phyloP scores from a whole-genome alignment of 129 eudicot genomes.

The Solidago caesia region DNA sequence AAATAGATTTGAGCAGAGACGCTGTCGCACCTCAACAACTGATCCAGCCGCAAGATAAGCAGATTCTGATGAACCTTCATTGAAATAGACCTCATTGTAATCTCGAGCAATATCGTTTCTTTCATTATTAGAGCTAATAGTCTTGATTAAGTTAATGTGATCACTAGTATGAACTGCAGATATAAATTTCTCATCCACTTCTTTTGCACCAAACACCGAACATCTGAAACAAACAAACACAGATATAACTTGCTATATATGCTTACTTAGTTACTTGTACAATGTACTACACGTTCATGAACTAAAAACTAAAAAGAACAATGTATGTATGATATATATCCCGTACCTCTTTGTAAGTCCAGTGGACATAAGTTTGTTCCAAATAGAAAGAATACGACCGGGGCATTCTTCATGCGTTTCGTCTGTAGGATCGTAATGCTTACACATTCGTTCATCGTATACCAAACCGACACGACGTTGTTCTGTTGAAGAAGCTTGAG shows the following conservation, averaged over 20 bases:
- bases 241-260: too few relatives aligned
- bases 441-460: constrained; percentile 77
- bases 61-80: constrained; percentile 88
- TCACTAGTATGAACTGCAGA: constrained; percentile 71
- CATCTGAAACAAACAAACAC: constrained; percentile 44
- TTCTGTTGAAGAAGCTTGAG: neutral
- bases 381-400: constrained; percentile 67
- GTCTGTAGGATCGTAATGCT: constrained; percentile 48
- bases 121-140: constrained; percentile 55
- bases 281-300: too few relatives aligned
- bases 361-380: constrained; percentile 57
- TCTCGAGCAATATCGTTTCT: constrained; percentile 37
- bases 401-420: constrained; percentile 76
- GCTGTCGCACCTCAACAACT: constrained; percentile 59
- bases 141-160: constrained; percentile 69
- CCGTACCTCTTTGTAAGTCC: constrained; percentile 56
- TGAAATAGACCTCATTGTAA: constrained; percentile 74
- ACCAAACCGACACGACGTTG: constrained; percentile 66
- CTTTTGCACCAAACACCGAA: constrained; percentile 65
- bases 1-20: neutral
- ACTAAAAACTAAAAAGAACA: neutral
- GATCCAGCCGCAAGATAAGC: constrained; percentile 97
- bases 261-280: too few relatives aligned
- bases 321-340: too few relatives aligned
- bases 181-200: constrained; percentile 58